Base-by-base conservation (phyloP, 2,329 filamentous ascomycete species). In the Pyricularia grisea region DNA sequence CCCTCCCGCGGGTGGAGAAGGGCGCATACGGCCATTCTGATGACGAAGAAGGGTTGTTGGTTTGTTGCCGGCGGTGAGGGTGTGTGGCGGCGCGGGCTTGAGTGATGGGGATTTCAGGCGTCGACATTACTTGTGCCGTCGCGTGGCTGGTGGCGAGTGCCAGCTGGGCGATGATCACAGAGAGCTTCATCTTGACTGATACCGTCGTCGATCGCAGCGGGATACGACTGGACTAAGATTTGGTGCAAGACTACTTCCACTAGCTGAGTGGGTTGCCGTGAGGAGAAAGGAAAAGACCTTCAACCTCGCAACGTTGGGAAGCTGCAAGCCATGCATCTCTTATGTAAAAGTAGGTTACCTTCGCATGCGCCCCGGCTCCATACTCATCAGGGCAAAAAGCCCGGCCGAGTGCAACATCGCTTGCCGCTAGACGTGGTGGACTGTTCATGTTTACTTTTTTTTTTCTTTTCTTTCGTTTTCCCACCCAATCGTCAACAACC, bases 21-120 rank as follows among this genome's bases (percentile, higher is more conserved):
- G 79, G 79, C 0, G 74, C 78, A 31, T 81, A 79, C 2, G 79
- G 79, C 77, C 77, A 79, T 17, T 30, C 61, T 28, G 25, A 27
- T 64, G 42, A 55, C 9, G 27, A 7, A 27, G 60, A 63, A 17
- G 60, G 17, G 25, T 30, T 63, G 64, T 17, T n/a, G 12, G 27
- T 42, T 25, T 36, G 23, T 33, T 67, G 65, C 5, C 65, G 65
- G 23, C 33, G 65, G 12, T 58, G 65, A n/a, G n/a, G 50, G 28
- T 42, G 67, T 6, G 28, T 9, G n/a, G 55, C 50, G 28, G 30
- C 17, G 50, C 14, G 42, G 30, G 42, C n/a, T 6, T 25, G 65
- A 36, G 31, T 30, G 25, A 27, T 20, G 10, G 65, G 65, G 36
- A 36, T 20, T 14, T 55, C 33, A 2, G 65, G 65, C 33, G 65